Evolutionary conservation across 257 asterid genomes (phyloP).

Genomic region (Primulina huaijiensis): DNA sequence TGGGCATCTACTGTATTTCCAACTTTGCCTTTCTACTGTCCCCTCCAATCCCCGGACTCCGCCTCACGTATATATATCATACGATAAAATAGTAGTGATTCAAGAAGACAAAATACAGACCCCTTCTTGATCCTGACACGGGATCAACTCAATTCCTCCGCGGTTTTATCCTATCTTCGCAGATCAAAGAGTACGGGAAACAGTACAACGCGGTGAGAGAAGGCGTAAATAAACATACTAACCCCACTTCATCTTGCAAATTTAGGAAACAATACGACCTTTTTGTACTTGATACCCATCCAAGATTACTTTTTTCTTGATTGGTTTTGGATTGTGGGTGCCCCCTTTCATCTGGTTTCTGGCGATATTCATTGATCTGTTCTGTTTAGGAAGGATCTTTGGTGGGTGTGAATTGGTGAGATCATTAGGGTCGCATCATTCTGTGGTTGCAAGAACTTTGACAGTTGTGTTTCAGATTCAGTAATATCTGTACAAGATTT

Average conservation of each 20-base stretch:
- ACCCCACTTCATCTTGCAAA: neutral
- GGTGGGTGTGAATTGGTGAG: neutral
- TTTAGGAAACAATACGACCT: neutral
- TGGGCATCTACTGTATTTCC: neutral
- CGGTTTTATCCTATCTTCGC: neutral
- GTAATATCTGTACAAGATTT: neutral
- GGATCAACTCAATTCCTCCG: neutral
- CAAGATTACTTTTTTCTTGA: neutral
- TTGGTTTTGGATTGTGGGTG: neutral
- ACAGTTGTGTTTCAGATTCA: neutral
- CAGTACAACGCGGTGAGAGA: neutral
- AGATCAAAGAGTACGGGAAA: neutral
- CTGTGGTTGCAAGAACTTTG: neutral
- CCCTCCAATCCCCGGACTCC: neutral
- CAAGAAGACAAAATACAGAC: neutral
- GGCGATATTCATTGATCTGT: neutral
- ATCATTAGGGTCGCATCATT: neutral
- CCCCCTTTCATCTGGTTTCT: neutral
- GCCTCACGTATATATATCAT: too few species aligned
- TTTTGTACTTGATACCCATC: neutral
- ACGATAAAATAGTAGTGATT: neutral
- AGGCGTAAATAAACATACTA: neutral
- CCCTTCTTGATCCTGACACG: neutral
- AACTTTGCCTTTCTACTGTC: neutral
- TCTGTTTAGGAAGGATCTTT: neutral